These are phyloP conservation scores for Penicillium aurantiogriseum DNA, from an alignment of 2,329 filamentous ascomycete genomes.

Conservation along the genomic window DNA sequence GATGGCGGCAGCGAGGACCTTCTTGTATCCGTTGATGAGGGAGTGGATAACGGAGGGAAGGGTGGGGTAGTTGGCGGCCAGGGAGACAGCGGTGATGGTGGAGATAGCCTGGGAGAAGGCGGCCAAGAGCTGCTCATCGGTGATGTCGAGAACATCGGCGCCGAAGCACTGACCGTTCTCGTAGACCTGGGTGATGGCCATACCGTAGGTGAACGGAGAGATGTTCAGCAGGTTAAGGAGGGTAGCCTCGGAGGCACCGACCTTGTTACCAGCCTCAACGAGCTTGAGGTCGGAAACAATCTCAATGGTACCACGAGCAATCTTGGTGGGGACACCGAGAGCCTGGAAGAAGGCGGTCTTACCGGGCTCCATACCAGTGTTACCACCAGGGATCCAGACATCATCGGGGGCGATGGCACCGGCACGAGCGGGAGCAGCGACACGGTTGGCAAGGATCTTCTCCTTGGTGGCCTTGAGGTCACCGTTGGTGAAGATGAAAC, in stretches of 20 bases:
- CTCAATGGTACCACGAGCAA: constrained; percentile 99
- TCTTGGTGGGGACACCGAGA: constrained; percentile 99
- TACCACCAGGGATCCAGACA: constrained; percentile 94
- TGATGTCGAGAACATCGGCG: constrained; percentile 82
- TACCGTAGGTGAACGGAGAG: constrained; percentile 99
- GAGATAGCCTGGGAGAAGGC: constrained; percentile 76
- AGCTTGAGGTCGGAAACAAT: constrained; percentile 98
- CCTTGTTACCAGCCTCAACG: constrained; percentile 87
- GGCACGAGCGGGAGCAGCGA: constrained; percentile 95
- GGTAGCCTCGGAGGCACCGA: constrained; percentile 97
- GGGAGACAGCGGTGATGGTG: constrained; percentile 85
- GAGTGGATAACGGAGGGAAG: constrained; percentile 96
- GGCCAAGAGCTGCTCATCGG: constrained; percentile 89
- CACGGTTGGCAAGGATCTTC: constrained; percentile 95
- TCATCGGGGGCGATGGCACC: constrained; percentile 92
- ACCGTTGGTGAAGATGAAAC: constrained; percentile 98
- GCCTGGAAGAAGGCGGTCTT: constrained; percentile 99
- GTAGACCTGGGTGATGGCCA: constrained; percentile 95
- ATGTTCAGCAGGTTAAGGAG: constrained; percentile 99
- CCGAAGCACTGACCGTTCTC: constrained; percentile 94
- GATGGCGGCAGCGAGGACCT: constrained; percentile 78
- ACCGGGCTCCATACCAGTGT: constrained; percentile 99
- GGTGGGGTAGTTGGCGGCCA: constrained; percentile 93
- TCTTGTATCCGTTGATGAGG: constrained; percentile 97
- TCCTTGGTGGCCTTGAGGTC: constrained; percentile 91